phyloP scores from a whole-genome alignment of 169 alveolate genomes.

The Theileria luwenshuni region DNA sequence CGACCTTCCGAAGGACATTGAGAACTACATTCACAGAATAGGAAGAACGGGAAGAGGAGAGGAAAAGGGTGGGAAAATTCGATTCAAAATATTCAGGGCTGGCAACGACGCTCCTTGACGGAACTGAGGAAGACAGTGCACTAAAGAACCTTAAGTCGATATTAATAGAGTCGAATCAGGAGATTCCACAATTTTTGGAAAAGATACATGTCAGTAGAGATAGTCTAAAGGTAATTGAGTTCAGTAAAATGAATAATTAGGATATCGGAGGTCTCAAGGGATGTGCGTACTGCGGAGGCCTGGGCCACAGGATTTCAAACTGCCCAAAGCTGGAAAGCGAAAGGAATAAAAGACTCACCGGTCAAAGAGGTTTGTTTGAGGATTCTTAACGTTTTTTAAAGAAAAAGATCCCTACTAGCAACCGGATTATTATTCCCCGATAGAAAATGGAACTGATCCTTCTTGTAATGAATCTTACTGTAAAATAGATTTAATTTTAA shows the following conservation, averaged over 20 bases:
- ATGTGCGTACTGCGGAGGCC: constrained; percentile 91
- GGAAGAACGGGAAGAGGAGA: constrained; percentile 99
- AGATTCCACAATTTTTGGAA: constrained; percentile 85
- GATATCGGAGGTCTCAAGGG: constrained; percentile 90
- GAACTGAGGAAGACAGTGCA: constrained; percentile 75
- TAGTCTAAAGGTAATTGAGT: constrained; percentile 66
- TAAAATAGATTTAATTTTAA: not conserved
- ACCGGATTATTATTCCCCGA: no score
- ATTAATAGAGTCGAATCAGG: constrained; percentile 88
- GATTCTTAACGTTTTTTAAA: no score
- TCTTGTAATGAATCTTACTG: no score
- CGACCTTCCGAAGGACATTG: constrained; percentile 97
- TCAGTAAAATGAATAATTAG: constrained; percentile 28
- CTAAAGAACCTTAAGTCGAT: constrained; percentile 88
- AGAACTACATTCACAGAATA: constrained; percentile 96
- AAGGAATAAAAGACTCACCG: constrained; percentile 40
- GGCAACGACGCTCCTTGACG: constrained; percentile 92
- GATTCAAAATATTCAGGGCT: constrained; percentile 66
- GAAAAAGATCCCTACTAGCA: not conserved
- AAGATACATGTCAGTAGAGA: constrained; percentile 78
- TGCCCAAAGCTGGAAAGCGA: constrained; percentile 85
- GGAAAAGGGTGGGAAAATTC: constrained; percentile 12
- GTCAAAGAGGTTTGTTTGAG: not conserved
- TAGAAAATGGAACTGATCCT: no score
- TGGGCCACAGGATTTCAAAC: constrained; percentile 90